These are phyloP conservation scores for Ganoderma resinaceum DNA, from an alignment of 1,284 basidiomycete species.

Conservation along the genomic window DNA sequence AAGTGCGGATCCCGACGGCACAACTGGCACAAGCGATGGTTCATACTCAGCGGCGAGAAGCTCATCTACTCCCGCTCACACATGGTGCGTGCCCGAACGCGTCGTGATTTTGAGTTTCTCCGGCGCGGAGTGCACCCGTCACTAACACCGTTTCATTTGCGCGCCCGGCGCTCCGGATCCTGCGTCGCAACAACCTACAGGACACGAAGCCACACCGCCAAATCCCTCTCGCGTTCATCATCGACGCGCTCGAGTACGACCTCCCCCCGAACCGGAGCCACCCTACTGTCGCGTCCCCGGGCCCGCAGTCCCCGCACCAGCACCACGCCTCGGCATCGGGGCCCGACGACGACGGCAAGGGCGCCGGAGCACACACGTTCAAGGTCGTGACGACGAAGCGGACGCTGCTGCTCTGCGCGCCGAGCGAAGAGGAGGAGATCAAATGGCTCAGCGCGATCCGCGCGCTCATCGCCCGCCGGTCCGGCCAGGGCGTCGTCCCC, in stretches of 20 bases:
- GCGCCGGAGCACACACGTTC: slow-evolving; percentile 72
- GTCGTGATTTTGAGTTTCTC: slow-evolving; percentile 21
- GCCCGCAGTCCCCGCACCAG: slow-evolving; percentile 43
- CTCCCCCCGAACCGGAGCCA: slow-evolving; percentile 50
- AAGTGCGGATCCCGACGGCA: slow-evolving; percentile 94
- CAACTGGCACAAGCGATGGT: slow-evolving; percentile 96
- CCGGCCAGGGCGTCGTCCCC: slow-evolving; percentile 53
- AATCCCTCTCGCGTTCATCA: slow-evolving; percentile 85
- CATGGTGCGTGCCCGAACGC: slow-evolving; percentile 68
- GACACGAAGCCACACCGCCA: slow-evolving; percentile 88
- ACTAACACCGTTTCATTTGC: slow-evolving; percentile 22
- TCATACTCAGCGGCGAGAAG: slow-evolving; percentile 83
- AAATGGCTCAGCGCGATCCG: slow-evolving; percentile 96
- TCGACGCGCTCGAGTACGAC: slow-evolving; percentile 93
- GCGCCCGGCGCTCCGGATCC: slow-evolving; percentile 12
- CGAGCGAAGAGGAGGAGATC: slow-evolving; percentile 98
- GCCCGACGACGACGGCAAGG: slow-evolving; percentile 49
- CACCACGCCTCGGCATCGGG: slow-evolving; percentile 43
- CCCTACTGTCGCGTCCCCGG: slow-evolving; percentile 40
- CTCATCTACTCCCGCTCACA: slow-evolving; percentile 87
- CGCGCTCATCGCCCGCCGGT: slow-evolving; percentile 83
- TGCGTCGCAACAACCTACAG: slow-evolving; percentile 47
- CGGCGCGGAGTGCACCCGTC: slow-evolving; percentile 15
- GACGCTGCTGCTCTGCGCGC: slow-evolving; percentile 89
- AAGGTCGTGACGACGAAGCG: slow-evolving; percentile 97